These are phyloP conservation scores for Cyclaneusma minus DNA, from an alignment of 2,329 filamentous ascomycete genomes.

Conservation along the genomic window DNA sequence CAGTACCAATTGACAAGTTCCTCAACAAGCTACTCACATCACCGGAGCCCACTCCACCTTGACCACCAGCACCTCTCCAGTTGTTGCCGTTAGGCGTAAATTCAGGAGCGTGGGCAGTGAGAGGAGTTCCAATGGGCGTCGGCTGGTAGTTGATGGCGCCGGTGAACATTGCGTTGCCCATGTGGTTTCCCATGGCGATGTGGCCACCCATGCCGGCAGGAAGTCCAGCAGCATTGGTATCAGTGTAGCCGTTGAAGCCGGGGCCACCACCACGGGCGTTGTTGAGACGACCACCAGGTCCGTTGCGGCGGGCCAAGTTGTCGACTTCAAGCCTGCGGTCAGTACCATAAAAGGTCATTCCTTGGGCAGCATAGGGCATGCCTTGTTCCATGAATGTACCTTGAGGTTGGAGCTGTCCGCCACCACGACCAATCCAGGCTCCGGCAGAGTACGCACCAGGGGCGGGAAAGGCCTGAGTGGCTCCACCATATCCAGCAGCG, in stretches of 20 bases:
- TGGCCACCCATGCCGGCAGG: constrained; percentile 9
- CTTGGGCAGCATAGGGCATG: constrained; percentile 12
- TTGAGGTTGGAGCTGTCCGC: constrained; percentile 17
- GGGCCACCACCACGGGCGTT: constrained; percentile 10
- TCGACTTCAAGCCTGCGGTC: constrained; percentile 16
- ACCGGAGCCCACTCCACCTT: constrained; percentile 18
- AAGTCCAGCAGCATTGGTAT: constrained; percentile 7
- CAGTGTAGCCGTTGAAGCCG: constrained; percentile 15
- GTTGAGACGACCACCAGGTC: constrained; percentile 12
- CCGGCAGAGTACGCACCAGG: constrained; percentile 22
- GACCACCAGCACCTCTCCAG: constrained; percentile 21
- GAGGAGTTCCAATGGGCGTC: constrained; percentile 44
- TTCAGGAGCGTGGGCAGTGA: constrained; percentile 61
- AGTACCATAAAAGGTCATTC: constrained; percentile 12
- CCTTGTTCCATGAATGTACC: constrained; percentile 8
- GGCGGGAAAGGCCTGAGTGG: constrained; percentile 12
- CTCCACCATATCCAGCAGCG: constrained; percentile 6
- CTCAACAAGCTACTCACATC: not conserved
- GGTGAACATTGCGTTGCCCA: constrained; percentile 8
- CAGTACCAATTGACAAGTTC: constrained; percentile 11
- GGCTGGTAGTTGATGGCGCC: constrained; percentile 24
- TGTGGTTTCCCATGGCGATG: constrained; percentile 1
- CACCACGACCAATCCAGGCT: constrained; percentile 30
- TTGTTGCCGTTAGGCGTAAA: constrained; percentile 48
- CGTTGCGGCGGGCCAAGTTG: constrained; percentile 14